Evolutionary conservation across 2,329 filamentous ascomycete genomes (phyloP), one percentile per base, ranked within the genome.

Genomic region (Trichoderma koningiopsis): DNA sequence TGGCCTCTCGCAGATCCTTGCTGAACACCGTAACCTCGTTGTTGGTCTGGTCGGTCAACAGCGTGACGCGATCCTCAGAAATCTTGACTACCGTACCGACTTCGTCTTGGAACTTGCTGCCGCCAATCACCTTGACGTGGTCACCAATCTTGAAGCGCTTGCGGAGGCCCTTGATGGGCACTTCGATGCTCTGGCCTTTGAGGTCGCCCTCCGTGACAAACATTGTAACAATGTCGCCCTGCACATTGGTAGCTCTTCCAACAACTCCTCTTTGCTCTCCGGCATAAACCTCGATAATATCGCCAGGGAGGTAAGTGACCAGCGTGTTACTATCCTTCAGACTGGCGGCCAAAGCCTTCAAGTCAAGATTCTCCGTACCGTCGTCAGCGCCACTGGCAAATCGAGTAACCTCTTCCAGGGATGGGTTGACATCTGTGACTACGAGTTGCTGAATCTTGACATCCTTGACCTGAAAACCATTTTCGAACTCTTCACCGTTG

Each of bases 91-190:
- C 94, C 88, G 97, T 97, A 80, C 96, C 96, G 56, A 98, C 92
- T 81, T 99, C 96, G 75, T 97, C 96, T 68, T 92, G 89, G 79
- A 94, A 98, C 75, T 93, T 92, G 82, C 94, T 97, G 49, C 94
- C 95, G 68, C 96, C 95, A 77, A 97, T 97, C 74, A 99, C 96
- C 83, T 98, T 98, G 83, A 99, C 96, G 77, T 99, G 96, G 76
- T 99, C 96, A 84, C 96, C 96, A 71, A 94, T 87, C 73, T 88
- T 89, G 86, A 99, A 99, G 35, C 93, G 88, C 81, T 99, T 99
- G 69, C 96, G 92, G 31, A 99, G 85, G 56, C 93, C 92, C 81
- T 96, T 96, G 72, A 94, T 91, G 1, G 96, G 96, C 13, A 97
- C 94, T 78, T 98, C 95, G 57, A 99, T 96, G 5, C 87, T 89